These are phyloP conservation scores for Xylariales sp. DNA, from an alignment of 2,329 filamentous ascomycete species.

Conservation along the genomic window DNA sequence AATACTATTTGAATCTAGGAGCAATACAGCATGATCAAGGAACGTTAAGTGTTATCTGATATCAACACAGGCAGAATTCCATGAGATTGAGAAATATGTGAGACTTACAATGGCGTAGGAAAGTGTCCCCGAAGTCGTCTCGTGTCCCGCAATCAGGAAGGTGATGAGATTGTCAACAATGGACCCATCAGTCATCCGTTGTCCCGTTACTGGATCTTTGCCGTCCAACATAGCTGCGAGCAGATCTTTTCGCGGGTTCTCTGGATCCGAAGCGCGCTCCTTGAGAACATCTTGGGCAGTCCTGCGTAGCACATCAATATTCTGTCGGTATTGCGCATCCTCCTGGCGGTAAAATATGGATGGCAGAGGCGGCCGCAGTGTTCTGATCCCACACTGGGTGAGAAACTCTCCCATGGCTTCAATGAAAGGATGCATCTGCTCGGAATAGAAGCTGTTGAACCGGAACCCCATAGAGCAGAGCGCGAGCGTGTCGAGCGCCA, in stretches of 20 bases:
- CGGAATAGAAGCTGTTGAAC: constrained; percentile 67
- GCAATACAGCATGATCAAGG: no score
- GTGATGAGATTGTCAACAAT: neutral
- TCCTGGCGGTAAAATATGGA: constrained; percentile 44
- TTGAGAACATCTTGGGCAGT: constrained; percentile 58
- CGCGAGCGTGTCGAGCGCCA: constrained; percentile 61
- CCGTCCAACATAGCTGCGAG: constrained; percentile 67
- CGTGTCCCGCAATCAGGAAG: constrained; percentile 53
- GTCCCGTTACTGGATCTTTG: constrained; percentile 39
- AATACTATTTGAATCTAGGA: no score
- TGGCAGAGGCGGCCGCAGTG: constrained; percentile 41
- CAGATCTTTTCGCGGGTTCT: constrained; percentile 57
- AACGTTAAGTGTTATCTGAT: no score
- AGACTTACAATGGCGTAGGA: constrained; percentile 64
- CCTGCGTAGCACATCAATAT: constrained; percentile 51
- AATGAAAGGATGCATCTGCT: constrained; percentile 67
- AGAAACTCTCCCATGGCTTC: constrained; percentile 63
- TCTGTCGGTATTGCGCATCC: constrained; percentile 45
- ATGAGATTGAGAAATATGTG: no score
- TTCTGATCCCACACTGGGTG: constrained; percentile 46
- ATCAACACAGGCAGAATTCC: no score
- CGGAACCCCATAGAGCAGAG: constrained; percentile 54
- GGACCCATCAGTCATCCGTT: neutral
- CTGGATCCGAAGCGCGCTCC: constrained; percentile 48
- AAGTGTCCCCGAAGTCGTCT: constrained; percentile 65